Percentiles rank a stretch among this genome's conserved stretches.
These are phyloP conservation scores for Boletus pseudo-olivaceus DNA, from an alignment of 768 basidiomycete genomes.

Conservation along the genomic window DNA sequence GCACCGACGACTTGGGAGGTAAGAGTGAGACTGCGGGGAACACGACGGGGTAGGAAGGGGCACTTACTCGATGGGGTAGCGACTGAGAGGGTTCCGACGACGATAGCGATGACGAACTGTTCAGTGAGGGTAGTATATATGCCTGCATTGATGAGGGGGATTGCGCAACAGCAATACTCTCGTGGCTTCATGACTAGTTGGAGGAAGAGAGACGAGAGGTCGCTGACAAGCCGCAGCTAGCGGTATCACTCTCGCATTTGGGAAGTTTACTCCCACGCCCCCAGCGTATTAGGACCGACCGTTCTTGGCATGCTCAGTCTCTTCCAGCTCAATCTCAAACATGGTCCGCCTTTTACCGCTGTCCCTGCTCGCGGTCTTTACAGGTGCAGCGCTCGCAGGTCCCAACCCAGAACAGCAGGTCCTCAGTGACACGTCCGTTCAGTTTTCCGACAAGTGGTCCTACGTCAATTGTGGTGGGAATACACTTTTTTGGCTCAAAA, in stretches of 20 bases:
- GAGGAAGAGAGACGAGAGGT: neutral
- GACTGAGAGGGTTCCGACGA: conserved; percentile 70
- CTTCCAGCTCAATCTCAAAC: conserved; percentile 7
- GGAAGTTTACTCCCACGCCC: conserved; percentile 22
- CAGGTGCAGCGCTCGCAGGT: conserved; percentile 23
- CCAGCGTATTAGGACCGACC: conserved; percentile 12
- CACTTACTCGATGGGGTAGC: conserved; percentile 75
- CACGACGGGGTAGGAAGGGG: neutral
- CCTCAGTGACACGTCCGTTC: conserved; percentile 29
- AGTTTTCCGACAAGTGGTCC: conserved; percentile 51
- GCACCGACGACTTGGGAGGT: conserved; percentile 73
- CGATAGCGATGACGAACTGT: conserved; percentile 64
- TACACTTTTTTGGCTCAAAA: conserved; percentile 6
- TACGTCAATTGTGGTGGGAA: conserved; percentile 76
- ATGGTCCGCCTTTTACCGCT: conserved; percentile 30
- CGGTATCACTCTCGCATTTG: neutral
- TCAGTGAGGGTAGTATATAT: conserved; percentile 79
- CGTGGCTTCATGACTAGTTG: conserved; percentile 58
- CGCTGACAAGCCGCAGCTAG: conserved; percentile 5
- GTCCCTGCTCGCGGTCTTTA: conserved; percentile 29
- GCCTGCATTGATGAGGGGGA: conserved; percentile 87
- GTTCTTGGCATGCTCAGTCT: conserved; percentile 19
- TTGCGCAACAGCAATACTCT: conserved; percentile 91
- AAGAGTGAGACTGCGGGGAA: conserved; percentile 10
- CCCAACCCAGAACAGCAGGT: conserved; percentile 29